Evolutionary conservation across 495 filamentous ascomycete genomes (phyloP).

Genomic region (Lasiosphaeria miniovina): DNA sequence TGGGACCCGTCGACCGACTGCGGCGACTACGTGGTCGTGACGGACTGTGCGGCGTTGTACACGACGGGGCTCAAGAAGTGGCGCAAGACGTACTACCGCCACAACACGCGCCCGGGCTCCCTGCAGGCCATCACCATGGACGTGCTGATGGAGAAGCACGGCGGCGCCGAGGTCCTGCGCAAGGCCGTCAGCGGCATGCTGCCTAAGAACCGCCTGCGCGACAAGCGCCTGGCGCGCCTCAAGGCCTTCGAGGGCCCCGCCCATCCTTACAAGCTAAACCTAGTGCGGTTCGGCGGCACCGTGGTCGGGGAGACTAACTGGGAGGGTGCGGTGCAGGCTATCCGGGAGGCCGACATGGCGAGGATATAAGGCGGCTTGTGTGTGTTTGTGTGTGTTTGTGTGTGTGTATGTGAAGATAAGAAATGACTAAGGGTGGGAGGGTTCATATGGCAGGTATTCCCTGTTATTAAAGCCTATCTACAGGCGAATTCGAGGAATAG

Average conservation of each 20-base stretch:
- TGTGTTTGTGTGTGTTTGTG: neutral
- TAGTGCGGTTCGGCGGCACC: conserved; percentile 67
- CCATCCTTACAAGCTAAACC: conserved; percentile 89
- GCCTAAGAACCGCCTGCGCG: conserved; percentile 90
- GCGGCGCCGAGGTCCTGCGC: conserved; percentile 88
- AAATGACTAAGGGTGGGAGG: too few relatives aligned
- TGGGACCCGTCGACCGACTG: conserved; percentile 95
- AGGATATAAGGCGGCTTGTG: conserved; percentile 30
- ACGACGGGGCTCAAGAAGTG: conserved; percentile 87
- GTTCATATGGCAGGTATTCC: too few relatives aligned
- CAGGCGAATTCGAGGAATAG: too few relatives aligned
- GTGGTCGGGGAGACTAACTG: conserved; percentile 47
- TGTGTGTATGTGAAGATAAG: neutral
- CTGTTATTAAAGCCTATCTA: too few relatives aligned
- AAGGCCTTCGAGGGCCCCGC: conserved; percentile 91
- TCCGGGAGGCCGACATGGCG: conserved; percentile 38
- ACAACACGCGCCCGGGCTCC: conserved; percentile 85
- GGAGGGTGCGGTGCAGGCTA: conserved; percentile 38
- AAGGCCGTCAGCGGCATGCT: conserved; percentile 95
- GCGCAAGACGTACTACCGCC: conserved; percentile 93
- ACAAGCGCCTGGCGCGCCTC: conserved; percentile 79
- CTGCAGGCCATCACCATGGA: conserved; percentile 92
- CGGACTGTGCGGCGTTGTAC: conserved; percentile 79
- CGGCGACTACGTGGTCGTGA: conserved; percentile 97
- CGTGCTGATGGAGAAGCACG: conserved; percentile 86